Evolutionary conservation across 371 early-diverging fungal species (phyloP).

Genomic region (Apophysomyces sp.): DNA sequence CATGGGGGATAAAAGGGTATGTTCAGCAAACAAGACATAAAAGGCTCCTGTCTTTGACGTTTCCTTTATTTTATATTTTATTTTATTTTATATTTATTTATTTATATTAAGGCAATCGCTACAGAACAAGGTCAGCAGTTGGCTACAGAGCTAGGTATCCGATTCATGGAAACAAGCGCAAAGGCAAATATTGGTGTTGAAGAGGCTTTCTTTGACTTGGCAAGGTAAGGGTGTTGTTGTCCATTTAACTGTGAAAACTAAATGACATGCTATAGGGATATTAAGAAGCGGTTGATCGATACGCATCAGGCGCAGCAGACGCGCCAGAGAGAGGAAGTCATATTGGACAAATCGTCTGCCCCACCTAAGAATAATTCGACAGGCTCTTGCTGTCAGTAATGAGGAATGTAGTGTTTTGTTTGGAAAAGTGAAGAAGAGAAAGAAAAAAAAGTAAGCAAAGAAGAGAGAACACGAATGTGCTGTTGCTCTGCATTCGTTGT

Average conservation of each 20-base stretch:
- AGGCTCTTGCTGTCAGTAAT: conserved; percentile 26
- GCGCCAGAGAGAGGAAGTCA: conserved; percentile 48
- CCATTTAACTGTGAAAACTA: neutral
- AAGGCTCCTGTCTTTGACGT: too few relatives aligned
- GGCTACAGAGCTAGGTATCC: conserved; percentile 85
- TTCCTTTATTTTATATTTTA: too few relatives aligned
- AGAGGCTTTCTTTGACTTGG: conserved; percentile 96
- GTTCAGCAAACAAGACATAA: too few relatives aligned
- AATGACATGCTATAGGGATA: conserved; percentile 31
- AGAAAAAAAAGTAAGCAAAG: neutral
- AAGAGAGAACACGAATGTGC: neutral
- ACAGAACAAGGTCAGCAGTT: conserved; percentile 83
- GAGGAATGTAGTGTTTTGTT: neutral
- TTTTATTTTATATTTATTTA: too few relatives aligned
- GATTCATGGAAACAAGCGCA: conserved; percentile 95
- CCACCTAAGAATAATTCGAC: conserved; percentile 23
- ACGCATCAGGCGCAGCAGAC: conserved; percentile 51
- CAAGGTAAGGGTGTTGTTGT: conserved; percentile 60
- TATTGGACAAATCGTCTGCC: conserved; percentile 27
- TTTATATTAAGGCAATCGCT: conserved; percentile 54
- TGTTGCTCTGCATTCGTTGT: neutral
- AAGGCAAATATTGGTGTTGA: conserved; percentile 97
- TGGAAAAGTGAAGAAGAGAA: neutral
- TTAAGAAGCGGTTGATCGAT: conserved; percentile 53
- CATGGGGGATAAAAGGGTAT: conserved; percentile 85